Conservation (phyloP, 257 asterid genomes). For the Jacaranda copaia region DNA sequence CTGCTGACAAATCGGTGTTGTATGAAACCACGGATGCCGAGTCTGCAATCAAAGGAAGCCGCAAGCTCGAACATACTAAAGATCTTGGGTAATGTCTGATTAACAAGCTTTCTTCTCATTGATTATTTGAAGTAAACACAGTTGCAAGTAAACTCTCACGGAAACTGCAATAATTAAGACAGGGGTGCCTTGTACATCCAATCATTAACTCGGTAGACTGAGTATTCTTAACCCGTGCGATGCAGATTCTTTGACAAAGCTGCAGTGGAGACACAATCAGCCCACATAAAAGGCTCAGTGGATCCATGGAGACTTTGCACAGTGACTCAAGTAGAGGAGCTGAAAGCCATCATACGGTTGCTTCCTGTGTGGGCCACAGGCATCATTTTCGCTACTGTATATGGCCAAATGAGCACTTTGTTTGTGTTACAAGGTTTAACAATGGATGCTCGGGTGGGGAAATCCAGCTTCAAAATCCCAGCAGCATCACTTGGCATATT, state of each 20-base stretch:
- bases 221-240: background rate
- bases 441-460: slow-evolving; percentile 59
- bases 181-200: no score
- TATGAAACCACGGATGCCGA: slow-evolving; percentile 56
- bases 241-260: slow-evolving; percentile 71
- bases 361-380: slow-evolving; percentile 72
- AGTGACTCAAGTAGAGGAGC: slow-evolving; percentile 72
- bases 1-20: slow-evolving; percentile 52
- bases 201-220: no score
- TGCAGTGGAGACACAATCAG: slow-evolving; percentile 54
- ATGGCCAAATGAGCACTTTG: slow-evolving; percentile 69
- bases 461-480: slow-evolving; percentile 61
- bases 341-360: slow-evolving; percentile 59
- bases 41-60: slow-evolving; percentile 62
- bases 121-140: background rate
- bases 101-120: background rate
- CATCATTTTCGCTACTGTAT: slow-evolving; percentile 57
- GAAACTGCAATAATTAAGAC: no score
- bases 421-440: slow-evolving; percentile 70
- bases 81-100: slow-evolving; percentile 41
- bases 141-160: no score
- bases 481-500: slow-evolving; percentile 73
- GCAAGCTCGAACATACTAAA: slow-evolving; percentile 61
- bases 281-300: slow-evolving; percentile 40
- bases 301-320: slow-evolving; percentile 67